Conservation (phyloP, 1,284 basidiomycete species). For the Heliocybe sulcata region DNA sequence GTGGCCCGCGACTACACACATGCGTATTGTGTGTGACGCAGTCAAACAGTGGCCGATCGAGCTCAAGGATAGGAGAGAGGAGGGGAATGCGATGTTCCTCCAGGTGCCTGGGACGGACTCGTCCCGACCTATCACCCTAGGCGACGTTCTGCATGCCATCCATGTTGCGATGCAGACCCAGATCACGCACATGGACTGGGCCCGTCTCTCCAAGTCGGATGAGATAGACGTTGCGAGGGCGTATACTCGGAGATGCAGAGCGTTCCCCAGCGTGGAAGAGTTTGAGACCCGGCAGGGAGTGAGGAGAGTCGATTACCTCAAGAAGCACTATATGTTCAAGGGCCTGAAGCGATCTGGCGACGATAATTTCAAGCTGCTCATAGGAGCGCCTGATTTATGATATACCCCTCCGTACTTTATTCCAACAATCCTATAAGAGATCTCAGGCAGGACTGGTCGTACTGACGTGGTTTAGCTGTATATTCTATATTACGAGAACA, state of each 20-base stretch:
- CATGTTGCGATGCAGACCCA: constrained; percentile 42
- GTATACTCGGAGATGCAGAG: constrained; percentile 46
- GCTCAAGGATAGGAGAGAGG: constrained; percentile 27
- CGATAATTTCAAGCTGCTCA: constrained; percentile 30
- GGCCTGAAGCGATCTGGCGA: constrained; percentile 41
- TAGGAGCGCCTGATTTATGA: constrained; percentile 12
- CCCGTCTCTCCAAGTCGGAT: constrained; percentile 27
- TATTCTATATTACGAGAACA: too few species aligned
- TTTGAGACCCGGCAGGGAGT: constrained; percentile 44
- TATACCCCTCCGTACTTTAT: too few species aligned
- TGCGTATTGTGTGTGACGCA: constrained; percentile 49
- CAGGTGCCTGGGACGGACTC: constrained; percentile 10
- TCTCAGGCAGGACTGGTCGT: too few species aligned
- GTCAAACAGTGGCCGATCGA: constrained; percentile 58
- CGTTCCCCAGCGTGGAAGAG: constrained; percentile 28
- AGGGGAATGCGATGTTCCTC: constrained; percentile 15
- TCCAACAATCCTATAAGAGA: too few species aligned
- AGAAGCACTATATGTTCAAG: constrained; percentile 42
- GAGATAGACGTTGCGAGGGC: constrained; percentile 41
- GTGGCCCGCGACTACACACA: constrained; percentile 43
- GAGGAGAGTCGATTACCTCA: constrained; percentile 51
- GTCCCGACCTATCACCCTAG: constrained; percentile 40
- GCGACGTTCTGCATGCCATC: constrained; percentile 48
- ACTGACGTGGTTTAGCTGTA: too few species aligned
- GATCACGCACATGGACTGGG: constrained; percentile 55